Conservation (phyloP, 345 rosid species). For the Hypericum perforatum region DNA sequence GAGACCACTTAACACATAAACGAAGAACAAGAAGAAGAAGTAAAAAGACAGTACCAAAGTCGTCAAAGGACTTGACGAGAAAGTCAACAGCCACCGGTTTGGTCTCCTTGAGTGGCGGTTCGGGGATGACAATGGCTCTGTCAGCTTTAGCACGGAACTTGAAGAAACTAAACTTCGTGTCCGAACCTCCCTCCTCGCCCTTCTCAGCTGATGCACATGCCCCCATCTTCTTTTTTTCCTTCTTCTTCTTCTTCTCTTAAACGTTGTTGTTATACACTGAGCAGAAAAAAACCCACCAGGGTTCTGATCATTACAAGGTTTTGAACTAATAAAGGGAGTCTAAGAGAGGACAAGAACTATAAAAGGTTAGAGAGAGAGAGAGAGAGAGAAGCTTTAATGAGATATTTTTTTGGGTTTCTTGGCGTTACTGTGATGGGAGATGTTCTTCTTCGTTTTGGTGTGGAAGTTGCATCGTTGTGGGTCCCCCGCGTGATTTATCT, state of each 20-base stretch:
- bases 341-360: too few relatives aligned
- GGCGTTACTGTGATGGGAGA: too few relatives aligned
- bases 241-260: not conserved
- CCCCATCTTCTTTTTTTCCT: constrained; percentile 31
- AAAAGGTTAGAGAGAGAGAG: too few relatives aligned
- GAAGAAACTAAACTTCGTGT: constrained; percentile 24
- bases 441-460: too few relatives aligned
- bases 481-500: too few relatives aligned
- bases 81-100: constrained; percentile 9
- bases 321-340: too few relatives aligned
- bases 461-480: too few relatives aligned
- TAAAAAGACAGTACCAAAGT: constrained; percentile 20
- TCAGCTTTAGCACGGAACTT: constrained; percentile 22
- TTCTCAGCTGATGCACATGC: constrained; percentile 33
- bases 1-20: not conserved
- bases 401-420: too few relatives aligned
- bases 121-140: constrained; percentile 21
- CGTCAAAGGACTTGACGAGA: constrained; percentile 14
- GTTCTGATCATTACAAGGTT: too few relatives aligned
- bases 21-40: not conserved
- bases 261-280: too few relatives aligned
- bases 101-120: constrained; percentile 33
- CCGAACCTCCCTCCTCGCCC: constrained; percentile 20
- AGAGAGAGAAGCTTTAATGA: too few relatives aligned
- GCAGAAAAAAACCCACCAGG: too few relatives aligned